Percentiles rank a stretch among this genome's conserved stretches.
These are phyloP conservation scores for Lactarius sp. DNA, from an alignment of 768 basidiomycete genomes.

Conservation along the genomic window DNA sequence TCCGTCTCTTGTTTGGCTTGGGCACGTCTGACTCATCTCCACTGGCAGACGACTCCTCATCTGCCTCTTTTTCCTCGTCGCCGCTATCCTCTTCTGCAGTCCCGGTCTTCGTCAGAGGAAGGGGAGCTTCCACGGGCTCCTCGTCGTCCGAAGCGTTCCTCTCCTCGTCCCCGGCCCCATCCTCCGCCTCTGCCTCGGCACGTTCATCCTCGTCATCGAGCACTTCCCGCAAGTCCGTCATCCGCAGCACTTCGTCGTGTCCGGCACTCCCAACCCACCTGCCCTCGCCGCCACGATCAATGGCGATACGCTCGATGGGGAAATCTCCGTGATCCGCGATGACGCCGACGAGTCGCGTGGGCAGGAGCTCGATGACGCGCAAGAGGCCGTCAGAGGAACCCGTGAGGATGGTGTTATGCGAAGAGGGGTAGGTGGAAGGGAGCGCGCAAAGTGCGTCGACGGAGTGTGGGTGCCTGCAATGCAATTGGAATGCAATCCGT, in stretches of 20 bases:
- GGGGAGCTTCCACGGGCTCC: conserved; percentile 20
- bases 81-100: conserved; percentile 21
- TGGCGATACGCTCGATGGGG: conserved; percentile 81
- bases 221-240: conserved; percentile 80
- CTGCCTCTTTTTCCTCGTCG: conserved; percentile 19
- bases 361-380: conserved; percentile 80
- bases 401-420: conserved; percentile 73
- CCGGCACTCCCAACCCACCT: conserved; percentile 93
- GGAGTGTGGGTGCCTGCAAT: conserved; percentile 79
- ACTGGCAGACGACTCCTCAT: conserved; percentile 15
- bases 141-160: conserved; percentile 29
- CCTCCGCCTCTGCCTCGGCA: conserved; percentile 29
- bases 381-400: conserved; percentile 91
- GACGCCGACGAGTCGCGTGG: conserved; percentile 85
- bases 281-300: conserved; percentile 51
- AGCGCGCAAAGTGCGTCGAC: conserved; percentile 81
- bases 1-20: conserved; percentile 50
- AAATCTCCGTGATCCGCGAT: conserved; percentile 90
- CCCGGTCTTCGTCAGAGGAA: conserved; percentile 19
- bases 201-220: conserved; percentile 53
- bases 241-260: conserved; percentile 79
- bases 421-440: conserved; percentile 54
- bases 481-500: neutral
- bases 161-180: conserved; percentile 21
- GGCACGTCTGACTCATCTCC: conserved; percentile 30